A percentile compares a stretch with the other conserved stretches of the same genome.
These are phyloP conservation scores for Multifurca ochricompacta DNA, from an alignment of 768 basidiomycete species.

Conservation along the genomic window DNA sequence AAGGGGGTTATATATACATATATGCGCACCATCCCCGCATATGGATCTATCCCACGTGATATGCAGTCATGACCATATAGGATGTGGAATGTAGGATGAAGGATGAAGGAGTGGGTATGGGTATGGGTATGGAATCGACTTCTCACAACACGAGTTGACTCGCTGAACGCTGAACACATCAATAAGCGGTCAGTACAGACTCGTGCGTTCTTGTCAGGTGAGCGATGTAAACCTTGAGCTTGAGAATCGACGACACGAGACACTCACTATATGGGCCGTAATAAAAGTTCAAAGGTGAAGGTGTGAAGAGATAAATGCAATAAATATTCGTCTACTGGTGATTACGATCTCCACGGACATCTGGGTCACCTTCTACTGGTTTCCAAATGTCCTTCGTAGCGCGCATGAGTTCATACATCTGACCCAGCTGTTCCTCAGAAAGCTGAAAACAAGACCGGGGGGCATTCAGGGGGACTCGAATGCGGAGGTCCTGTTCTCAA, in stretches of 20 bases:
- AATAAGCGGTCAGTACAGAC: no score
- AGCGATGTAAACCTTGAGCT: no score
- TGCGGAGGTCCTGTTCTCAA: background rate
- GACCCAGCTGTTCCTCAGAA: conserved; percentile 85
- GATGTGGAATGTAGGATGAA: no score
- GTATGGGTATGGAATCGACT: no score
- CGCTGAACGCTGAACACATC: no score
- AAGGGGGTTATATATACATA: background rate
- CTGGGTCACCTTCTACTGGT: conserved; percentile 32
- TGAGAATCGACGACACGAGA: background rate
- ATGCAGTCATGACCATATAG: no score
- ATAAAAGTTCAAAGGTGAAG: no score
- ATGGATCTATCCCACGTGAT: background rate
- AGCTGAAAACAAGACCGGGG: conserved; percentile 46
- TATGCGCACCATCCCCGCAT: background rate
- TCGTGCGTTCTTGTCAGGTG: no score
- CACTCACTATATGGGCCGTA: background rate
- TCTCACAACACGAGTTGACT: no score
- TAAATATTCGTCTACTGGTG: background rate
- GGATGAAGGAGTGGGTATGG: no score
- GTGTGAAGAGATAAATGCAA: no score
- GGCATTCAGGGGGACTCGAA: no score
- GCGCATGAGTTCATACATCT: conserved; percentile 92
- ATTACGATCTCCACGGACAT: background rate
- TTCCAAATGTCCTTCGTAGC: conserved; percentile 87